These are phyloP conservation scores for Abrus pulchellus DNA, from an alignment of 306 rosid species.

Conservation along the genomic window DNA sequence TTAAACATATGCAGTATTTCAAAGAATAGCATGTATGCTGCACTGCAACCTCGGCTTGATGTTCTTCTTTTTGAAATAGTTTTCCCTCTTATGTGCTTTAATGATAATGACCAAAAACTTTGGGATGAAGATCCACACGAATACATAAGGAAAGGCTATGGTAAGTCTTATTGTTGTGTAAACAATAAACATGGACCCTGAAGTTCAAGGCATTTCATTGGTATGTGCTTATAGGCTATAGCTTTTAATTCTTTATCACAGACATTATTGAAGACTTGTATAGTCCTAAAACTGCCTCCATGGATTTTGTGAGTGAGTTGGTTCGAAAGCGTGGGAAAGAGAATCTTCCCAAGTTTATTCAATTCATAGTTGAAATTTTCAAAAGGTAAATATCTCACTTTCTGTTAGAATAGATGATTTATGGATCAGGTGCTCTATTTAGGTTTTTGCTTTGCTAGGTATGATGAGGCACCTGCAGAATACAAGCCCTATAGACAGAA, in stretches of 20 bases:
- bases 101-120: conserved; percentile 88
- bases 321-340: conserved; percentile 94
- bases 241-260: conserved; percentile 47
- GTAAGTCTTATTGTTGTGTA: conserved; percentile 60
- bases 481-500: conserved; percentile 89
- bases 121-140: conserved; percentile 99
- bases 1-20: conserved; percentile 75
- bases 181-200: conserved; percentile 29
- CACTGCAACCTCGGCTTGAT: conserved; percentile 91
- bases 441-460: conserved; percentile 59
- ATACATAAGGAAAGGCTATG: conserved; percentile 97
- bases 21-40: conserved; percentile 82
- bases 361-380: conserved; percentile 78
- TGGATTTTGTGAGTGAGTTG: conserved; percentile 96
- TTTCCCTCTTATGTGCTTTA: conserved; percentile 95
- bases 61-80: conserved; percentile 91
- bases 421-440: conserved; percentile 23
- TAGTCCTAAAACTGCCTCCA: conserved; percentile 95
- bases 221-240: conserved; percentile 34
- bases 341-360: conserved; percentile 88
- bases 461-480: conserved; percentile 80
- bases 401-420: conserved; percentile 13
- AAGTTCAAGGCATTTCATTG: not conserved
- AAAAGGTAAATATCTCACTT: conserved; percentile 66
- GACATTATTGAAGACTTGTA: conserved; percentile 96